Evolutionary conservation across 768 basidiomycete species (phyloP), one percentile per base, ranked within the genome.

Genomic region (Agaricus subrufescens): DNA sequence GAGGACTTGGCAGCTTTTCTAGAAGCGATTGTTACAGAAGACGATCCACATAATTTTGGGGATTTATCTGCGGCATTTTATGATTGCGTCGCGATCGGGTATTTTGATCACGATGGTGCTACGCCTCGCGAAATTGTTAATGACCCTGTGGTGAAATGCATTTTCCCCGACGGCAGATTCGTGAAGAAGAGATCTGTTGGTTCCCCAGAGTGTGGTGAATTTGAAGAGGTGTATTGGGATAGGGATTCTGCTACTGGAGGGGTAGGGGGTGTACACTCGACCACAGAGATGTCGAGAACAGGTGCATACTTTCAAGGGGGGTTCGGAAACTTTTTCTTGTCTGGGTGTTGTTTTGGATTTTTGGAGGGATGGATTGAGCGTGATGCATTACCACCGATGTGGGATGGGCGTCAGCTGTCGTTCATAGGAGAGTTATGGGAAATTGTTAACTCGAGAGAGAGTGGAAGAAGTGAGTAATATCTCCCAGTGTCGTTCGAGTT

Each of bases 391-490:
- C 56, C 43, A 2, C 25, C 29, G 30, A 45, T 45, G 56, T 50
- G 37, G 47, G 43, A 42, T 31, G 30, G 37, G 10, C 52, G 56
- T n/a, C 14, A 39, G 14, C n/a, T 60, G 11, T 54, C 52, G 0
- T 57, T 60, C 23, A 39, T 37, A 15, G 60, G 60, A 25, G 60
- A 60, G 15, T 42, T 58, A 26, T 58, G 37, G 3, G 60, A 60
- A 26, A 39, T 58, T 9, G 39, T 60, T 8, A 60, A 60, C 34
- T 60, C 56, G 9, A 54, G 60, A 25, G 38, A 54, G 29, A 47
- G 29, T 10, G 60, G 60, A 39, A 46, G 59, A 1, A 26, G 56
- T 57, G 11, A 29, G 52, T 57, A 10, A 1, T 0, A 23, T 6
- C n/a, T 30, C 30, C 30, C 7, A 9, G 10, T 48, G 43, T 23